Conservation (phyloP, 176 grass and related monocot species). For the Neostapfia colusana region DNA sequence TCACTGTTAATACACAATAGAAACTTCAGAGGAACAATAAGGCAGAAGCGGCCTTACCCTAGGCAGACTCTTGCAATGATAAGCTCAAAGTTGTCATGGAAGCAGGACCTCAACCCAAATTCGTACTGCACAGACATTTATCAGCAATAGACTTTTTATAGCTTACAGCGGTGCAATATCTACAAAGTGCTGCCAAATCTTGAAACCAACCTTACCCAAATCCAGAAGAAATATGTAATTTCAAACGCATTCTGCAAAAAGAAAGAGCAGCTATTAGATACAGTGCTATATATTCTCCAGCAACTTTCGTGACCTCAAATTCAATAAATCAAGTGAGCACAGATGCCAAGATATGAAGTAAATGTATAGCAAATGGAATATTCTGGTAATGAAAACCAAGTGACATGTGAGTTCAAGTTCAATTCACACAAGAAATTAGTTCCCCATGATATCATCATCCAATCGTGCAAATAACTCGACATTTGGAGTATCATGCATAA, state of each 20-base stretch:
- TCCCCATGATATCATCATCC: neutral
- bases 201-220: constrained; percentile 60
- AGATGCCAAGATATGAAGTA: neutral
- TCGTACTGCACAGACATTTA: constrained; percentile 57
- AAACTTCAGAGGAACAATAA: constrained; percentile 9
- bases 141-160: neutral
- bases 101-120: constrained; percentile 73
- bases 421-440: neutral
- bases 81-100: constrained; percentile 51
- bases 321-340: neutral
- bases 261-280: constrained; percentile 1
- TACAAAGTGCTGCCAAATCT: neutral
- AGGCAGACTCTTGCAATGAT: constrained; percentile 72
- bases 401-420: neutral
- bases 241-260: constrained; percentile 82
- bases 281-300: neutral
- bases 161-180: neutral
- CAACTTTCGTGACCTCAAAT: neutral
- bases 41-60: constrained; percentile 42
- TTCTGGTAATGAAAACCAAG: neutral
- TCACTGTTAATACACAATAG: neutral
- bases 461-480: neutral
- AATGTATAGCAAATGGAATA: neutral
- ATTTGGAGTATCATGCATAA: neutral
- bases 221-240: constrained; percentile 83